These are phyloP conservation scores for Tympanopsis confertula DNA, from an alignment of 2,329 filamentous ascomycete species.

Conservation along the genomic window DNA sequence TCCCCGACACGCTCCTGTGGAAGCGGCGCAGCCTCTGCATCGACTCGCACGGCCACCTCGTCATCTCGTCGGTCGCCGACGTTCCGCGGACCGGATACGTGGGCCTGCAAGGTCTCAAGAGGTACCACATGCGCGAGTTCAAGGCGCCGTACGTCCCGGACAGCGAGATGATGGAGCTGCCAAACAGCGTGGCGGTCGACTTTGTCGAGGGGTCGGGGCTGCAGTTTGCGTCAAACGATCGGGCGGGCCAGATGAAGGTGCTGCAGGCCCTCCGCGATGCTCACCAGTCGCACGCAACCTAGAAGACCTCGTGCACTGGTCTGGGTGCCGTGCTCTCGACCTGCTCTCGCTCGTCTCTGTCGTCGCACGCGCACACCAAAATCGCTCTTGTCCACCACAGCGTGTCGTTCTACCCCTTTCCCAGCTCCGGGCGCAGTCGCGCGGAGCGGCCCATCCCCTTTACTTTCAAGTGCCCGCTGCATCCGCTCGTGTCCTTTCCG, in stretches of 20 bases:
- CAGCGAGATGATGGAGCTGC: constrained; percentile 82
- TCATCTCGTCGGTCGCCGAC: constrained; percentile 61
- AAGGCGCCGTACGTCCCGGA: constrained; percentile 70
- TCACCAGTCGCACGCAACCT: too few relatives aligned
- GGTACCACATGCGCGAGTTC: constrained; percentile 81
- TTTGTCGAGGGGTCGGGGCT: constrained; percentile 48
- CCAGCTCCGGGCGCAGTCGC: too few relatives aligned
- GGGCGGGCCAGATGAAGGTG: constrained; percentile 41
- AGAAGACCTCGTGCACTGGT: too few relatives aligned
- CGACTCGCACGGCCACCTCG: constrained; percentile 71
- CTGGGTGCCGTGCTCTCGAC: too few relatives aligned
- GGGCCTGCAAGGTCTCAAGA: constrained; percentile 50
- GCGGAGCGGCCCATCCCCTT: too few relatives aligned
- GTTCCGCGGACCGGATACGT: constrained; percentile 20
- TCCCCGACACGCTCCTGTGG: constrained; percentile 91
- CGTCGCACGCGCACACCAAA: too few relatives aligned
- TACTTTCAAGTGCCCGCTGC: too few relatives aligned
- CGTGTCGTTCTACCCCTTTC: too few relatives aligned
- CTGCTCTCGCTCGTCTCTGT: too few relatives aligned
- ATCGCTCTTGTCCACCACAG: too few relatives aligned
- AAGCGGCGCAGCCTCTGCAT: constrained; percentile 83
- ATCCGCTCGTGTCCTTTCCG: too few relatives aligned
- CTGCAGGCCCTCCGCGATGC: too few relatives aligned
- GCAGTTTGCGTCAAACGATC: constrained; percentile 53
- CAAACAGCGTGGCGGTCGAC: constrained; percentile 64